Conservation (phyloP, 169 alveolate genomes). For the Plasmodium cynomolgi region DNA sequence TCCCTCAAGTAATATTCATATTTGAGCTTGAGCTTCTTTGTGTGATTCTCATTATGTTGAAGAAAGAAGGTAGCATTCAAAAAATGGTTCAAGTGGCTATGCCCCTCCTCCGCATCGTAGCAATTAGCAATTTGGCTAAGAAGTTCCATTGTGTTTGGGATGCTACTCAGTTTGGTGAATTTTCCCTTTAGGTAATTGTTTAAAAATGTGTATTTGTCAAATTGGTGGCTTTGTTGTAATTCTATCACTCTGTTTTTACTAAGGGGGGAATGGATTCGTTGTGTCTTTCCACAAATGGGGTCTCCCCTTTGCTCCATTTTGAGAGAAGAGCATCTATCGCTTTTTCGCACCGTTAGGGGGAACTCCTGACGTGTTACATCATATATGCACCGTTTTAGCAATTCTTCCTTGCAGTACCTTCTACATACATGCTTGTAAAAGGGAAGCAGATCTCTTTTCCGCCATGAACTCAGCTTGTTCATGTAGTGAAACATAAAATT, state of each 20-base stretch:
- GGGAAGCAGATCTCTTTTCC: not conserved
- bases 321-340: not conserved
- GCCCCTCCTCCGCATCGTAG: not conserved
- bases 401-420: slow-evolving; percentile 1
- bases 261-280: not conserved
- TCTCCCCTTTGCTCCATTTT: not conserved
- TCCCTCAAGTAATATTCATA: slow-evolving; percentile 42
- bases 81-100: not conserved
- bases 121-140: slow-evolving; percentile 5
- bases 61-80: not conserved
- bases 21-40: slow-evolving; percentile 36
- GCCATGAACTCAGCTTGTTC: slow-evolving; percentile 8
- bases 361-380: not conserved
- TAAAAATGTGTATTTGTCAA: slow-evolving; percentile 32
- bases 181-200: slow-evolving; percentile 25
- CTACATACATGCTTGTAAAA: slow-evolving; percentile 61
- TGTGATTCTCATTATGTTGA: not conserved
- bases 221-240: not conserved
- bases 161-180: not conserved
- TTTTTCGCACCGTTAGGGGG: not conserved
- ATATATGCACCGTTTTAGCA: not conserved
- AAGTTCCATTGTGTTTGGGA: slow-evolving; percentile 34
- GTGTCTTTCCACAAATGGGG: not conserved
- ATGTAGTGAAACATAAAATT: slow-evolving; percentile 64
- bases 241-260: not conserved